phyloP scores from a whole-genome alignment of 2,329 filamentous ascomycete genomes.

The Fusarium sp. region DNA sequence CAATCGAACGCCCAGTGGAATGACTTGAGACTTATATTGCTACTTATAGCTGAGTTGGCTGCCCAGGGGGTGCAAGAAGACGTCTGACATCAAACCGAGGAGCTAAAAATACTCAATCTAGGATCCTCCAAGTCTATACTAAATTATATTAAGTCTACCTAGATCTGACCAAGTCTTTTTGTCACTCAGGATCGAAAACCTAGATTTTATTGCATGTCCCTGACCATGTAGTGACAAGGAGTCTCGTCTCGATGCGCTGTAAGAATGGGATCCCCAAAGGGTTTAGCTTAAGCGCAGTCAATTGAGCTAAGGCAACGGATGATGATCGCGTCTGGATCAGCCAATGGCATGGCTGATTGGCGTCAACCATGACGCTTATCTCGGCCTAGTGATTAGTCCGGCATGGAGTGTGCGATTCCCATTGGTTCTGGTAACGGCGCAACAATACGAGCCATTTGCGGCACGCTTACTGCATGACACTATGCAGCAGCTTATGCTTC shows the following conservation, averaged over 20 bases:
- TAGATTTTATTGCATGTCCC: too few species aligned
- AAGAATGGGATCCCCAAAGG: neutral
- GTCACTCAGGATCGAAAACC: too few species aligned
- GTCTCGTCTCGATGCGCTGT: too few species aligned
- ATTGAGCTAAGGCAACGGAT: neutral
- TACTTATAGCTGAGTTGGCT: neutral
- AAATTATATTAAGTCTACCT: too few species aligned
- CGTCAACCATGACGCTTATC: neutral
- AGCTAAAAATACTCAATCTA: too few species aligned
- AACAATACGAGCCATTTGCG: neutral
- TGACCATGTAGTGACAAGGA: neutral
- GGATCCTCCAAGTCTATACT: too few species aligned
- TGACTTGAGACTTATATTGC: neutral
- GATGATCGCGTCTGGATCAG: neutral
- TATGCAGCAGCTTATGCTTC: neutral
- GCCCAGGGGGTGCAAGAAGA: too few species aligned
- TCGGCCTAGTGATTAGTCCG: neutral
- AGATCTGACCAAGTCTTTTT: too few species aligned
- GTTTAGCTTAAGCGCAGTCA: neutral
- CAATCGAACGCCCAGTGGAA: too few species aligned
- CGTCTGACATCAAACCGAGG: too few species aligned
- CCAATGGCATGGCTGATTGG: neutral
- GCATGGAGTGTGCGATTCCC: neutral
- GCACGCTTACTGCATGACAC: neutral
- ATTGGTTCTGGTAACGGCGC: neutral